Evolutionary conservation across 2,329 filamentous ascomycete species (phyloP), one percentile per base, ranked within the genome.

Genomic region (Pseudogymnoascus sp.): DNA sequence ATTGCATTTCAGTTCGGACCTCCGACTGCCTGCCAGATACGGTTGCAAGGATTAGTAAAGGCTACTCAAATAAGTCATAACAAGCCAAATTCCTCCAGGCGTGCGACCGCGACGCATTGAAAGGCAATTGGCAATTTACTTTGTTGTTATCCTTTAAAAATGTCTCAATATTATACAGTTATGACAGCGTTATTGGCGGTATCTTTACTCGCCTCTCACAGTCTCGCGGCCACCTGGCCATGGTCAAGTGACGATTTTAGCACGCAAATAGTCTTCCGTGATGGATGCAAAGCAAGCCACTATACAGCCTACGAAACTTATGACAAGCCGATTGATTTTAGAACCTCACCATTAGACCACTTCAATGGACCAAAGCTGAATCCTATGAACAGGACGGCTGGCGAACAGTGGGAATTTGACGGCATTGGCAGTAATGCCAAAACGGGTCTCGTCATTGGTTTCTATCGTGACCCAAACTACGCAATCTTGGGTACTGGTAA

Each of bases 361-460:
- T 61, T 66, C 38, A 56, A 65, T 61, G 41, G 50, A 24, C 70
- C 70, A 6, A 68, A 66, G 38, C 67, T 72, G 19, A 26, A 56
- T 12, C 68, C 68, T 12, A 56, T 72, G 11, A 73, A 73, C 61
- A 65, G 65, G 12, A 66, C 70, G 1, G 68, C 64, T 1, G 70
- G 70, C 3, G 72, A 73, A 61, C 72, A 72, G 56, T 73, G 72
- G 72, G 71, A 71, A 40, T 73, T 72, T 31, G 71, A 72, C 40
- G 71, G 69, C 1, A 64, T 71, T 5, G 70, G 67, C 4, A 66
- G 67, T 2, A 67, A 71, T 40, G 71, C 69, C 1, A 65, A 60
- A 38, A 61, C 66, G 24, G 59, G 68, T 1, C 68, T 72, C 61
- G 64, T 69, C 11, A 70, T 73, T 31, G 72, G 72, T 26, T 70